Conservation (phyloP, 192 early-diverging fungal genomes). For the Coemansia sp. region DNA sequence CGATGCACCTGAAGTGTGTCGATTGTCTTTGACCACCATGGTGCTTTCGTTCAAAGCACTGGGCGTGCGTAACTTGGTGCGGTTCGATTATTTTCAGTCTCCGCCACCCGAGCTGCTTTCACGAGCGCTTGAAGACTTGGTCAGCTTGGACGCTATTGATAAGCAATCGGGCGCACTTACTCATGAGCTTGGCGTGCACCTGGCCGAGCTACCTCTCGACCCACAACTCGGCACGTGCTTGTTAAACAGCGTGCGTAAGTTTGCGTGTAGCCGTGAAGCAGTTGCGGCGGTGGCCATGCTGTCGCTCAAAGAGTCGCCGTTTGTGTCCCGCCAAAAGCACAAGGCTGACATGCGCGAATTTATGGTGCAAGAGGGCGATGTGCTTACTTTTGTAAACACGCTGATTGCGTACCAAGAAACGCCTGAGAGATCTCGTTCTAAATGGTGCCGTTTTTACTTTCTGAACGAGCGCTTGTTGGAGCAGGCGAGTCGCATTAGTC, state of each 20-base stretch:
- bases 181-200: slow-evolving; percentile 76
- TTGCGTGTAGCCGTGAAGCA: slow-evolving; percentile 83
- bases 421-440: slow-evolving; percentile 76
- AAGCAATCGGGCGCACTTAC: slow-evolving; percentile 81
- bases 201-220: slow-evolving; percentile 95
- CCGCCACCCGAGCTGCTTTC: slow-evolving; percentile 91
- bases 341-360: slow-evolving; percentile 88
- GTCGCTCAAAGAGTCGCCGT: slow-evolving; percentile 74
- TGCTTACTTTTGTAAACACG: slow-evolving; percentile 88
- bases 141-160: slow-evolving; percentile 81
- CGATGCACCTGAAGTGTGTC: slow-evolving; percentile 89
- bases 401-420: slow-evolving; percentile 84
- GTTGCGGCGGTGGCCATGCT: slow-evolving; percentile 90
- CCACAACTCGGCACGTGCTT: slow-evolving; percentile 83
- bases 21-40: slow-evolving; percentile 82
- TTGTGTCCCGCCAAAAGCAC: slow-evolving; percentile 77
- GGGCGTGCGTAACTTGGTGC: slow-evolving; percentile 91
- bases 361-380: slow-evolving; percentile 88
- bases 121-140: slow-evolving; percentile 82
- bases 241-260: slow-evolving; percentile 72
- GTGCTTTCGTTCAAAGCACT: slow-evolving; percentile 87
- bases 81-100: slow-evolving; percentile 96
- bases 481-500: slow-evolving; percentile 85
- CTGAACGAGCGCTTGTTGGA: slow-evolving; percentile 79
- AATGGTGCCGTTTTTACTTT: slow-evolving; percentile 75